Conservation (phyloP, 176 grass and related monocot species). For the Carex kokanica region DNA sequence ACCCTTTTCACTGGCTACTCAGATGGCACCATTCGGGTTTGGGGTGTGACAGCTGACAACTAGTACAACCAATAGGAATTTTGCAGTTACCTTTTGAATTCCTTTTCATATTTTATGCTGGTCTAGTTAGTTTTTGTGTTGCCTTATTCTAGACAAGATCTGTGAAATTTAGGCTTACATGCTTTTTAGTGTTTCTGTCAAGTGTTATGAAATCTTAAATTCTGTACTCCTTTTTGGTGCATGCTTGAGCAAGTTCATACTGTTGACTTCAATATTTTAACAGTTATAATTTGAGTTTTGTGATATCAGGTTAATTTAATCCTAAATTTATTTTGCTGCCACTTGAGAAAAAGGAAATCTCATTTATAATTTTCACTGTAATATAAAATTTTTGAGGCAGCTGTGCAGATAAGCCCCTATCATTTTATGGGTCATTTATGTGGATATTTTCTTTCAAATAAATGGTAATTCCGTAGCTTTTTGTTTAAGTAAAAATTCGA, state of each 20-base stretch:
- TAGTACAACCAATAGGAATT: slow-evolving; percentile 44
- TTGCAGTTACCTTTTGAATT: slow-evolving; percentile 5
- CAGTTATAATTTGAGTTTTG: neutral
- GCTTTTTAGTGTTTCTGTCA: neutral
- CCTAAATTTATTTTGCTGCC: neutral
- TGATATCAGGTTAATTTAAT: neutral
- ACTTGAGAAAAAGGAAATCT: neutral
- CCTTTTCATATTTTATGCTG: slow-evolving; percentile 5
- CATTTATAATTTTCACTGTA: neutral
- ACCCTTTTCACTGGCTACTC: slow-evolving; percentile 78
- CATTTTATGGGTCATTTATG: too few species aligned
- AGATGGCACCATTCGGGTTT: slow-evolving; percentile 74
- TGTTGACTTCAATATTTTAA: neutral
- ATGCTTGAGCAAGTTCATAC: slow-evolving; percentile 12
- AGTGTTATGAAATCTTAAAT: slow-evolving; percentile 12
- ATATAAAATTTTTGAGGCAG: neutral
- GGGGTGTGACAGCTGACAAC: slow-evolving; percentile 49
- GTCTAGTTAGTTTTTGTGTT: slow-evolving; percentile 4
- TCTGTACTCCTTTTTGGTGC: slow-evolving; percentile 10
- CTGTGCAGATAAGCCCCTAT: too few species aligned
- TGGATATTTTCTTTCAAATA: too few species aligned
- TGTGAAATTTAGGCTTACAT: neutral
- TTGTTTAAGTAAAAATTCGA: too few species aligned
- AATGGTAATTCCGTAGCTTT: too few species aligned
- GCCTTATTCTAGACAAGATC: neutral